Percentiles rank a stretch among this genome's conserved stretches.
Conservation (phyloP, 176 grass and related monocot species). For the Alloteropsis semialata region DNA sequence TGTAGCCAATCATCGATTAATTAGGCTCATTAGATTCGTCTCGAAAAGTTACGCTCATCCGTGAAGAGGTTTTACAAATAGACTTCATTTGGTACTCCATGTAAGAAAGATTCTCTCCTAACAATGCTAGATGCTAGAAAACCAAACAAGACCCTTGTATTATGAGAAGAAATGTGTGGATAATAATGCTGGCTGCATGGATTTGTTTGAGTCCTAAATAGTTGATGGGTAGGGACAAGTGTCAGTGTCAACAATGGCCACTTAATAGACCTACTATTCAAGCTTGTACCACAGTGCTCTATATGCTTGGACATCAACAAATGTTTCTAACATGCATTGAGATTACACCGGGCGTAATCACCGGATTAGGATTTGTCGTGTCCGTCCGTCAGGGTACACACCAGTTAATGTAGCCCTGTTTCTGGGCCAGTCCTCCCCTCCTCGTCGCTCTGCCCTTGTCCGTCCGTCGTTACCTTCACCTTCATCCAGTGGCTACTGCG, state of each 20-base stretch:
- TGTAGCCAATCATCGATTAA: too few relatives aligned
- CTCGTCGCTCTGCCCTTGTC: neutral
- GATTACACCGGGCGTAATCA: neutral
- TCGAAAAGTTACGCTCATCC: too few relatives aligned
- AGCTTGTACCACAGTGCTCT: neutral
- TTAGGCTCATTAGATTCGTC: too few relatives aligned
- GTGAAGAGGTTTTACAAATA: too few relatives aligned
- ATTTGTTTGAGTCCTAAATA: neutral
- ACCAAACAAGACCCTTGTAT: too few relatives aligned
- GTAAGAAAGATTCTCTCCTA: too few relatives aligned
- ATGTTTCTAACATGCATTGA: neutral
- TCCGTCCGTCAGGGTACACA: neutral
- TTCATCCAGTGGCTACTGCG: neutral
- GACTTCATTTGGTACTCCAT: too few relatives aligned
- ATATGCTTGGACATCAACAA: neutral
- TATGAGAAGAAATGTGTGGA: neutral
- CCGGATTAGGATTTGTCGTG: neutral
- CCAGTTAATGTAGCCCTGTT: neutral
- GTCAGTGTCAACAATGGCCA: neutral
- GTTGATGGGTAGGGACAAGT: neutral
- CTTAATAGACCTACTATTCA: neutral
- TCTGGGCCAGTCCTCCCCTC: neutral
- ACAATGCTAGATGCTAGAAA: too few relatives aligned
- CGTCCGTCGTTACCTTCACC: neutral
- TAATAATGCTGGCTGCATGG: neutral